These are phyloP conservation scores for Penicillium sp. DNA, from an alignment of 2,329 filamentous ascomycete species.

Conservation along the genomic window DNA sequence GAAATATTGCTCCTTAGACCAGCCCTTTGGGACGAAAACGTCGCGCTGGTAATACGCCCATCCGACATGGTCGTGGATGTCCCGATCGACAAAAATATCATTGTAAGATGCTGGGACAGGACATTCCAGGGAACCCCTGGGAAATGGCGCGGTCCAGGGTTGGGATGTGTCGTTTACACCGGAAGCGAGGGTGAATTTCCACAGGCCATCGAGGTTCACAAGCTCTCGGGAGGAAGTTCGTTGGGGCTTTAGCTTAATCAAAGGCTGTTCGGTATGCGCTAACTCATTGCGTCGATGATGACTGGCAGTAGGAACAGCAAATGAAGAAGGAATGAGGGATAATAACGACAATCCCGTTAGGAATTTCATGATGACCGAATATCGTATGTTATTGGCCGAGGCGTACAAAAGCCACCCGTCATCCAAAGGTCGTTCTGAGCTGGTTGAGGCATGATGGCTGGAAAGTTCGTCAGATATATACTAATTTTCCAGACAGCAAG, in stretches of 20 bases:
- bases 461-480: background rate
- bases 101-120: constrained; percentile 17
- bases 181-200: constrained; percentile 12
- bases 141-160: constrained; percentile 5
- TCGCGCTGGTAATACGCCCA: constrained; percentile 32
- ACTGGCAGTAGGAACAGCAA: background rate
- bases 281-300: background rate
- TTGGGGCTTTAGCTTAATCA: constrained; percentile 5
- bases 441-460: background rate
- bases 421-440: background rate
- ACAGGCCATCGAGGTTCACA: constrained; percentile 13
- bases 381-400: background rate
- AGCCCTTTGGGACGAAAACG: constrained; percentile 21
- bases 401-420: background rate
- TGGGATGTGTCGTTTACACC: constrained; percentile 2
- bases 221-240: constrained; percentile 5
- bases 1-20: constrained; percentile 15
- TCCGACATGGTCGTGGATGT: constrained; percentile 28
- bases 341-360: background rate
- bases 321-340: background rate
- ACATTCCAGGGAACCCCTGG: constrained; percentile 8
- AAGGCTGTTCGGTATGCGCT: background rate
- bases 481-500: background rate
- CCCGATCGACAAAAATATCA: constrained; percentile 11
- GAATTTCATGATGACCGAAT: background rate